Percentiles rank a stretch among this genome's conserved stretches.
phyloP scores from a whole-genome alignment of 345 rosid genomes.

The Populus deltoides region DNA sequence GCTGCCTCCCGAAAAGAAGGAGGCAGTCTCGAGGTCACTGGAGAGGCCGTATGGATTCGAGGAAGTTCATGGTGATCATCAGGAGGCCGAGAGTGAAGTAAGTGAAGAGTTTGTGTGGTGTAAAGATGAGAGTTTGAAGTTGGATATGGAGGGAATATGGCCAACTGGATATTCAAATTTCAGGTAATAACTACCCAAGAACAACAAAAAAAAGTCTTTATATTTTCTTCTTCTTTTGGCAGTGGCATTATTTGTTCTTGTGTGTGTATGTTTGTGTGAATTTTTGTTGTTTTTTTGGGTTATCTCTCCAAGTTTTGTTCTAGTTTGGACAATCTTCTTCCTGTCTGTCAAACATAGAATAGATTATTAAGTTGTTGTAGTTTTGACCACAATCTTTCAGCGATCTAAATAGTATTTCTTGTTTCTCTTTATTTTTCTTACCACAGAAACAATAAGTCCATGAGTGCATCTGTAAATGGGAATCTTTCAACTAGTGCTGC shows the following conservation, averaged over 20 bases:
- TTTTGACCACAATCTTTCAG: background rate
- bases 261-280: too few relatives aligned
- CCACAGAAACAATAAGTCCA: background rate
- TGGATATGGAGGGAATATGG: constrained; percentile 56
- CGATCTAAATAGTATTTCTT: background rate
- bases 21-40: constrained; percentile 37
- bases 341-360: too few relatives aligned
- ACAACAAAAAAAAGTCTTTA: background rate
- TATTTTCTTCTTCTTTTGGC: background rate
- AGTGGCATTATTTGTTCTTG: background rate
- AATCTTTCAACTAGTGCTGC: background rate
- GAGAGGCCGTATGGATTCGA: constrained; percentile 55
- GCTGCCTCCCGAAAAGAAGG: constrained; percentile 39
- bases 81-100: constrained; percentile 46
- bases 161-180: constrained; percentile 55
- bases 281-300: too few relatives aligned
- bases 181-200: constrained; percentile 40
- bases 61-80: constrained; percentile 34
- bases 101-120: constrained; percentile 71
- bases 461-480: background rate
- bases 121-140: constrained; percentile 36
- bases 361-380: too few relatives aligned
- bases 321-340: too few relatives aligned
- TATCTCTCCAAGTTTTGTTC: background rate
- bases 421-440: background rate